Evolutionary conservation across 2,329 filamentous ascomycete species (phyloP).

Genomic region (Paracoccidioides lutzii): DNA sequence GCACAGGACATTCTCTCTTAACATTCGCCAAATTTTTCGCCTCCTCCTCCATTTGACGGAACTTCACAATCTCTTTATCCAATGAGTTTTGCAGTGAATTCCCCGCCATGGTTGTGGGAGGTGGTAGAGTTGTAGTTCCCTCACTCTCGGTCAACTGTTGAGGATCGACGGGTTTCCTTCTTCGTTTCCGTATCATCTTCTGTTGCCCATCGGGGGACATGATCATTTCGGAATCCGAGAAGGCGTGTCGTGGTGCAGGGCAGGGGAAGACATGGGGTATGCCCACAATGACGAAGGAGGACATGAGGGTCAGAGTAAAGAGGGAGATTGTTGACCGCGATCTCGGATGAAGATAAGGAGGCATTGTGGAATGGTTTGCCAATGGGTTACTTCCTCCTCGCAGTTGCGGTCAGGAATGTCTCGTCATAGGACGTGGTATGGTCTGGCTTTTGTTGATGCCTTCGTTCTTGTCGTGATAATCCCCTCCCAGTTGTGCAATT

Average conservation of each 20-base stretch:
- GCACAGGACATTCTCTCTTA: constrained; percentile 74
- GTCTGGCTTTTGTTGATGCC: not conserved
- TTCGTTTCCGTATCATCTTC: constrained; percentile 24
- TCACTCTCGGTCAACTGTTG: not conserved
- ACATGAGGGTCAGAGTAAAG: constrained; percentile 81
- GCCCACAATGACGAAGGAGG: constrained; percentile 84
- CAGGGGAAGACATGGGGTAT: constrained; percentile 85
- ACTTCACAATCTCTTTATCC: constrained; percentile 33
- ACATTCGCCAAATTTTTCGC: constrained; percentile 29
- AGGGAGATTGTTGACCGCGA: constrained; percentile 88
- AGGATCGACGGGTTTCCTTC: constrained; percentile 21
- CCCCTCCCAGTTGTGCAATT: not conserved
- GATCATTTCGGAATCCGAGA: constrained; percentile 53
- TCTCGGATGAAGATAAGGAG: constrained; percentile 77
- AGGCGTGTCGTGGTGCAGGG: constrained; percentile 62
- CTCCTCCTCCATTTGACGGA: constrained; percentile 29
- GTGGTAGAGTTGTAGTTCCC: constrained; percentile 3
- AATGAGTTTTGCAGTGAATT: not conserved
- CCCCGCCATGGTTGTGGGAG: not conserved
- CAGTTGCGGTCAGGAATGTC: not conserved
- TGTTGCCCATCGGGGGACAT: constrained; percentile 32
- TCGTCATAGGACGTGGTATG: not conserved
- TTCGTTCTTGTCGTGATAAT: not conserved
- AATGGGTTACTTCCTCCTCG: not conserved
- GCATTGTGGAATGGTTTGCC: constrained; percentile 41